Base-by-base conservation (phyloP, 176 grass and related monocot genomes). In the Rhipidocladum racemiflorum region DNA sequence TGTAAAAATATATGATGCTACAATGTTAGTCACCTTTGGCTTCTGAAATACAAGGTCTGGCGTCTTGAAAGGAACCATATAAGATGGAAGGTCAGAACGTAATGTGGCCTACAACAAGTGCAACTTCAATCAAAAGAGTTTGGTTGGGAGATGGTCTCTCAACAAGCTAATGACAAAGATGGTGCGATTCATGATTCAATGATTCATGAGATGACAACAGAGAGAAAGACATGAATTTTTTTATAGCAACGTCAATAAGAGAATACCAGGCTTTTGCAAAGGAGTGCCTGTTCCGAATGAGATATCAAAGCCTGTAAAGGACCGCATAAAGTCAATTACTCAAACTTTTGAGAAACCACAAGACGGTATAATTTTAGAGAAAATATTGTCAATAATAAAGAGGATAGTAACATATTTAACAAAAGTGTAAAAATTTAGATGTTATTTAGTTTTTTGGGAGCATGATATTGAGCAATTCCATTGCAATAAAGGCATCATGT, bases 261-360 rank as follows among this genome's bases (percentile, higher is more conserved):
- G 21, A 25, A 72, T 98, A 98, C 96, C 96, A 98, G 81, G 70
- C 65, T 89, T 88, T 98, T 98, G 92, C 92, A 95, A 77, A 98
- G 96, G 61, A 88, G 17, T 66, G 92, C 92, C 65, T 82, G 90
- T 71, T 98, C 92, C 14, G 87, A 84, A 43, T 91, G 84, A 81
- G 76, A 73, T 74, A 93, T 91, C 72, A 95, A 85, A 85, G 80
- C 72, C 96, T 95, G 92, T 17, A 84, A 84, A 88, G n/a, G 69
- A 88, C 65, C 15, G 84, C 48, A 76, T 69, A 76, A 67, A 81
- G 27, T 63, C 25, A 35, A 63, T 76, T 72, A 62, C 80, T 75
- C 24, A 43, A 32, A 2, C 28, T 45, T 65, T 84, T 74, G 2
- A 53, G 53, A 84, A 66, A 53, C 32, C 14, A 54, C 77, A 87